A percentile compares a stretch with the other conserved stretches of the same genome.
Evolutionary conservation across 192 early-diverging fungal species (phyloP).

Genomic region (Coemansia sp.): DNA sequence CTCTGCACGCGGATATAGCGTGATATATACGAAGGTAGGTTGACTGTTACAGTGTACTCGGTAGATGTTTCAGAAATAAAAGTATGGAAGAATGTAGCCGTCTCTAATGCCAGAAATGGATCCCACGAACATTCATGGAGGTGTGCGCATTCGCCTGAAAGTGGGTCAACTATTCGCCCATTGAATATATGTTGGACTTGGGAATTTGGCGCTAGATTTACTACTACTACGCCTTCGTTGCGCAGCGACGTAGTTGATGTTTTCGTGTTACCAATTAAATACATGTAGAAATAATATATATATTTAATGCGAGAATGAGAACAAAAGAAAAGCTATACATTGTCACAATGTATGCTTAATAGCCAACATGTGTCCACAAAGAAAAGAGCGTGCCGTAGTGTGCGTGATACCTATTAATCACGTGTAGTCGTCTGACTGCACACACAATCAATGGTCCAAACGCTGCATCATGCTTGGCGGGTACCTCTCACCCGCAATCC

Average conservation of each 20-base stretch:
- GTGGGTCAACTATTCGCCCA: slow-evolving; percentile 23
- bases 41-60: slow-evolving; percentile 22
- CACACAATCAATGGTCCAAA: neutral
- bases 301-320: neutral
- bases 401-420: neutral
- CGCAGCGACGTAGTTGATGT: slow-evolving; percentile 27
- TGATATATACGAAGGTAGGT: slow-evolving; percentile 34
- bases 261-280: slow-evolving; percentile 6
- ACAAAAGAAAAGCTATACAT: neutral
- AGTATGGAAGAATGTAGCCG: slow-evolving; percentile 31
- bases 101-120: slow-evolving; percentile 32
- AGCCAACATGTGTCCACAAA: neutral
- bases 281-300: neutral
- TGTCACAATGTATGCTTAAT: neutral
- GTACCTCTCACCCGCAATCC: neutral
- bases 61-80: slow-evolving; percentile 17
- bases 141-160: slow-evolving; percentile 5
- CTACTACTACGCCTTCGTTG: slow-evolving; percentile 32
- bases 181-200: slow-evolving; percentile 37
- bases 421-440: neutral
- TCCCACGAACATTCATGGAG: slow-evolving; percentile 40
- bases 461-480: neutral
- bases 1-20: slow-evolving; percentile 42
- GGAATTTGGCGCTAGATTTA: slow-evolving; percentile 20
- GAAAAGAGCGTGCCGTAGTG: neutral